Conservation (phyloP, 108 stramenopile genomes). For the Cyclotella baltica region DNA sequence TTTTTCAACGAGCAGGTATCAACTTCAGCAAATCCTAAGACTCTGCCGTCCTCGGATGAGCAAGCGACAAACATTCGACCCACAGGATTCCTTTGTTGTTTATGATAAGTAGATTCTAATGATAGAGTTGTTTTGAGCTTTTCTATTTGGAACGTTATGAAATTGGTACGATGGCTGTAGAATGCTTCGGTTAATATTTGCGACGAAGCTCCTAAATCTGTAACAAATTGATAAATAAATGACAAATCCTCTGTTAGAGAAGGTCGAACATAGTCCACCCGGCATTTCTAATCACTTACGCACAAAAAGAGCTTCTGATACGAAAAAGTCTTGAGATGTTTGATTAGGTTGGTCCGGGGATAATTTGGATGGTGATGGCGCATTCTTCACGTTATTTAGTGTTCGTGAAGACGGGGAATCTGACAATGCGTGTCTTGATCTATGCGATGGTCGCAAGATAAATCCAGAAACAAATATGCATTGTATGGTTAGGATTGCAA, state of each 20-base stretch:
- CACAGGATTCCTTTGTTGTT: conserved; percentile 31
- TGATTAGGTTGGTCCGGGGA: too few species aligned
- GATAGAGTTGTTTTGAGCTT: conserved; percentile 61
- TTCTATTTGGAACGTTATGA: conserved; percentile 73
- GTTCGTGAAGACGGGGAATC: too few species aligned
- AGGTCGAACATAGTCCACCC: background rate
- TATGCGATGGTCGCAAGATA: too few species aligned
- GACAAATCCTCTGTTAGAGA: background rate
- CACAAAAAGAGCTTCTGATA: conserved; percentile 48
- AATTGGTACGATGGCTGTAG: conserved; percentile 65
- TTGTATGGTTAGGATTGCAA: too few species aligned
- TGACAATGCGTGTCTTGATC: too few species aligned
- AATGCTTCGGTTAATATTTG: conserved; percentile 75
- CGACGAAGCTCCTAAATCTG: conserved; percentile 64
- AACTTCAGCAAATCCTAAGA: conserved; percentile 71
- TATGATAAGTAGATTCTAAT: conserved; percentile 67
- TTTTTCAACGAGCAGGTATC: conserved; percentile 54
- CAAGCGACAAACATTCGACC: conserved; percentile 79
- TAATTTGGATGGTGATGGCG: too few species aligned
- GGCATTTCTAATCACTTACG: conserved; percentile 36
- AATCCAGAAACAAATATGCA: too few species aligned
- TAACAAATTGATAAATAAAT: background rate
- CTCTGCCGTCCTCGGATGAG: conserved; percentile 41
- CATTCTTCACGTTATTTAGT: too few species aligned
- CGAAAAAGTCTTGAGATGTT: conserved; percentile 36